Evolutionary conservation across 2,329 filamentous ascomycete genomes (phyloP).

Genomic region (Curvularia lunata): DNA sequence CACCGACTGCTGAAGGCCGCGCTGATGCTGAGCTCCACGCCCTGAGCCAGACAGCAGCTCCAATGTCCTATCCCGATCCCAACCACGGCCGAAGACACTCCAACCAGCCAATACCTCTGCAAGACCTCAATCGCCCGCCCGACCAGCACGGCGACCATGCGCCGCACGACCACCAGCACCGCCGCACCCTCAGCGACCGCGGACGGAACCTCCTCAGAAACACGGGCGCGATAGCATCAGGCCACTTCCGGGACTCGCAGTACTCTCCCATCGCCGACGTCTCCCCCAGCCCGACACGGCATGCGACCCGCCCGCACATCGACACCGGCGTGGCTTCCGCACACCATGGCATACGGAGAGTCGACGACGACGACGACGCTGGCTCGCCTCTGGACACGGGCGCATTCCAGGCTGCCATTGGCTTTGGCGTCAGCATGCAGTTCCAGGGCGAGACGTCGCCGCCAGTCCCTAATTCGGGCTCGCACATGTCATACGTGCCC

Average conservation of each 20-base stretch:
- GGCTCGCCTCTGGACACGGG: slow-evolving; percentile 54
- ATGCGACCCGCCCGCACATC: slow-evolving; percentile 40
- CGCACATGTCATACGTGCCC: slow-evolving; percentile 57
- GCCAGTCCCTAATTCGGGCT: slow-evolving; percentile 30
- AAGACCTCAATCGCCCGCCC: slow-evolving; percentile 56
- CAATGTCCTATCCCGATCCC: slow-evolving; percentile 59
- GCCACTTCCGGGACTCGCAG: slow-evolving; percentile 49
- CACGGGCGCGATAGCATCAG: slow-evolving; percentile 51
- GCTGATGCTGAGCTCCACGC: slow-evolving; percentile 40
- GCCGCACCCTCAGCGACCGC: slow-evolving; percentile 57
- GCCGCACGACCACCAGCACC: slow-evolving; percentile 36
- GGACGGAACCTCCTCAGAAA: slow-evolving; percentile 56
- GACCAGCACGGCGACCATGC: slow-evolving; percentile 42
- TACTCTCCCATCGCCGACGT: slow-evolving; percentile 62
- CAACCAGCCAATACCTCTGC: slow-evolving; percentile 73
- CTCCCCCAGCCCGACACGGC: slow-evolving; percentile 57
- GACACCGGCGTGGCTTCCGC: slow-evolving; percentile 44
- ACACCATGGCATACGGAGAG: slow-evolving; percentile 34
- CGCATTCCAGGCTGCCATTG: slow-evolving; percentile 58
- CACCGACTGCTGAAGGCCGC: slow-evolving; percentile 30
- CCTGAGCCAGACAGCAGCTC: slow-evolving; percentile 35
- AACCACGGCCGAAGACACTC: slow-evolving; percentile 56
- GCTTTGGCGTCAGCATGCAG: slow-evolving; percentile 55
- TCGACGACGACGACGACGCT: slow-evolving; percentile 46
- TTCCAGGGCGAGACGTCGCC: slow-evolving; percentile 51